Conservation (phyloP, 1,284 basidiomycete species). For the Puccinia novopanici region DNA sequence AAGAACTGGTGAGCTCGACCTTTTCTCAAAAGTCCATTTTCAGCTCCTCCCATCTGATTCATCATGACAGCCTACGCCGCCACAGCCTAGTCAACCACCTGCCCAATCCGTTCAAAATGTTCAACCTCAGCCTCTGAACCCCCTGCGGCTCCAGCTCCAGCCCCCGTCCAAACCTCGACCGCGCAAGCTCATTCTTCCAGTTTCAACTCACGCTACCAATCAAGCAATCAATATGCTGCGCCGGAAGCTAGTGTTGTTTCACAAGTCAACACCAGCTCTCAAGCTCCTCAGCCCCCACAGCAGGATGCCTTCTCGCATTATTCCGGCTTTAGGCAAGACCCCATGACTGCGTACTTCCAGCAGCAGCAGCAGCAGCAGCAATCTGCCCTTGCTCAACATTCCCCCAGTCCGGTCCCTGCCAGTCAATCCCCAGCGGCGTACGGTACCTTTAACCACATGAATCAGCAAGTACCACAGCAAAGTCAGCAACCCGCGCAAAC, state of each 20-base stretch:
- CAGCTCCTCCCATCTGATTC: constrained; percentile 4
- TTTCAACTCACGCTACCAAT: constrained; percentile 43
- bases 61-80: neutral
- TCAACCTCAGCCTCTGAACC: constrained; percentile 37
- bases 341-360: constrained; percentile 40
- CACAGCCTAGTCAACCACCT: constrained; percentile 22
- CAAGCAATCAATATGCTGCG: constrained; percentile 36
- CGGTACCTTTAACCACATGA: constrained; percentile 45
- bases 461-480: constrained; percentile 45
- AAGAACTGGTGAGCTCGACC: constrained; percentile 32
- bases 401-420: constrained; percentile 38
- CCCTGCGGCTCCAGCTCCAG: constrained; percentile 8
- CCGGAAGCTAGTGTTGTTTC: constrained; percentile 18
- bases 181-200: constrained; percentile 34
- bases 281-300: constrained; percentile 33
- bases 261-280: constrained; percentile 23
- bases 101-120: constrained; percentile 31
- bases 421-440: constrained; percentile 38
- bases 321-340: constrained; percentile 46
- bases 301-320: constrained; percentile 49
- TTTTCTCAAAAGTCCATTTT: neutral
- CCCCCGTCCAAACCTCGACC: constrained; percentile 9
- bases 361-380: constrained; percentile 50
- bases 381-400: constrained; percentile 43
- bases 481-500: constrained; percentile 41